Base-by-base conservation (phyloP, 2,329 filamentous ascomycete genomes). In the Pyrenophora tritici-repentis region DNA sequence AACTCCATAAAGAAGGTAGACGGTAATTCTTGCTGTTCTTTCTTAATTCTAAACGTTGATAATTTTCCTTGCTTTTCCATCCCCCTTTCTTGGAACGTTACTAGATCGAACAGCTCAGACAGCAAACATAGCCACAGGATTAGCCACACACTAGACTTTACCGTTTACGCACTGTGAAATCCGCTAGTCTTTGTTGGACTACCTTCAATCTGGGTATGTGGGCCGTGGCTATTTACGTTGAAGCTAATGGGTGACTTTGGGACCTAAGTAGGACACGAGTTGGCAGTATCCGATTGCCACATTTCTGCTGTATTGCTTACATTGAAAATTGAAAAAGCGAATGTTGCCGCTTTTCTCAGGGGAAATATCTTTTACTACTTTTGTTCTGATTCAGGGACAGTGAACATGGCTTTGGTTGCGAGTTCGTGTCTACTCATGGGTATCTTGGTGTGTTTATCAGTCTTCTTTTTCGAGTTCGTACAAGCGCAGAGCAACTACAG, bases 401-500 rank as follows among this genome's bases (percentile, higher is more conserved):
- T 24, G 17, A 22, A 17, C 6, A 48, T 42, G 46, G 33, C 9
- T 5, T 36, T 42, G 8, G 7, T 24, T 22, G 14, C 32, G 17
- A 37, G 32, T 9, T 13, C 17, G 16, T 42, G 13, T 32, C 17
- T 36, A 2, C 24, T 24, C 12, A 6, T 10, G 6, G 32, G 24
- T 8, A 12, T 37, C 36, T 42, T 3, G 22, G 17, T 14, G 9
- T 37, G 10, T 14, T 37, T 33, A 4, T 14, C 38, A 26, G 9
- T 47, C 12, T 17, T 38, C 14, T 24, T 24, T 24, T n/a, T 42
- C 26, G 34, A 18, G 26, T 17, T 6, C 24, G 33, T 35, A 14
- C 17, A 49, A 3, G 47, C 40, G 6, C 31, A 49, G 7, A 33
- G n/a, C 13, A 63, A 71, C 14, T 67, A 58, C 38, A 65, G 65